Evolutionary conservation across 176 grass and related monocot genomes (phyloP).

Genomic region (Musa acuminata): DNA sequence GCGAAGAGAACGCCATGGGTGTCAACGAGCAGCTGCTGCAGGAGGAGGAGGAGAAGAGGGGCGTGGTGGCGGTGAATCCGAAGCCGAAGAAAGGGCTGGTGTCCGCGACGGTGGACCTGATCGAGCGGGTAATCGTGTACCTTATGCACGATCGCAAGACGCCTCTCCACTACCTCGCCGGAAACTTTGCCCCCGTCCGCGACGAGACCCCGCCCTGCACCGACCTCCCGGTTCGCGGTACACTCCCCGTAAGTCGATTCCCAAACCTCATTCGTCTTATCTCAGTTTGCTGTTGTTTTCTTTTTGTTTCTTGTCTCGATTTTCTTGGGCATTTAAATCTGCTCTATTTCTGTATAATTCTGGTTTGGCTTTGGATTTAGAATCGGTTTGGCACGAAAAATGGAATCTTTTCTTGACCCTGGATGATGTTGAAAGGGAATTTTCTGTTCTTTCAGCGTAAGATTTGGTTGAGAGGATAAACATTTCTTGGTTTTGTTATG

Average conservation of each 20-base stretch:
- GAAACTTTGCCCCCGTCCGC: constrained; percentile 63
- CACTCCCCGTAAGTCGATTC: constrained; percentile 42
- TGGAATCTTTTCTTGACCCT: not conserved
- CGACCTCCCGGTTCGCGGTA: constrained; percentile 53
- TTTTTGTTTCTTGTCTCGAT: not conserved
- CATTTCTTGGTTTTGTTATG: no score
- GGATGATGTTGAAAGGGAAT: not conserved
- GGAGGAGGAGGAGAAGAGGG: not conserved
- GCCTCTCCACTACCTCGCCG: constrained; percentile 72
- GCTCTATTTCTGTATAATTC: not conserved
- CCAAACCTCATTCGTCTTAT: not conserved
- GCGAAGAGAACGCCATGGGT: constrained; percentile 29
- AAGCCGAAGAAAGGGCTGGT: constrained; percentile 47
- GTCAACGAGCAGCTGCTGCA: constrained; percentile 6
- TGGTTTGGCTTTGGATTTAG: not conserved
- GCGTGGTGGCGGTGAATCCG: constrained; percentile 41
- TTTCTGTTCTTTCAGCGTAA: not conserved
- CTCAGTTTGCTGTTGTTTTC: not conserved
- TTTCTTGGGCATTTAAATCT: not conserved
- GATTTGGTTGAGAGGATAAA: no score
- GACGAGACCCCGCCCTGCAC: constrained; percentile 68
- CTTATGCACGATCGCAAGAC: constrained; percentile 45
- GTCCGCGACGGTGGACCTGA: constrained; percentile 54
- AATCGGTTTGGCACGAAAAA: not conserved
- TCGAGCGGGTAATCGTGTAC: constrained; percentile 48